phyloP scores from a whole-genome alignment of 2,329 filamentous ascomycete species.

The Neocucurbitaria cava region DNA sequence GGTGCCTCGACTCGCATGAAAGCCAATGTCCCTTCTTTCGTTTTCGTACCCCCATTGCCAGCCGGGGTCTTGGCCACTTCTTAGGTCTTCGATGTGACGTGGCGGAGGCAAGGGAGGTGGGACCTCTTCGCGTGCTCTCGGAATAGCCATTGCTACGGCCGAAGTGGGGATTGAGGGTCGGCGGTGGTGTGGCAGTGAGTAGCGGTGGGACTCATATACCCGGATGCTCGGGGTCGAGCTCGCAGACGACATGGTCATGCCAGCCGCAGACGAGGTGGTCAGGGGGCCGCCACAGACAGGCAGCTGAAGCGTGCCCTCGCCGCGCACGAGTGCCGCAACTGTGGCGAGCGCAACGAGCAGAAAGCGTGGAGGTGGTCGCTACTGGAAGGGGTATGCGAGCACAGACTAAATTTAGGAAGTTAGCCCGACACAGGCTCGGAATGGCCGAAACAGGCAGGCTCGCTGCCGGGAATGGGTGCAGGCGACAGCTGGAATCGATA shows the following conservation, averaged over 20 bases:
- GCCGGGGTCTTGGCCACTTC: constrained; percentile 65
- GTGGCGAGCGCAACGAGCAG: constrained; percentile 37
- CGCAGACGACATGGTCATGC: constrained; percentile 44
- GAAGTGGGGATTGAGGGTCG: constrained; percentile 48
- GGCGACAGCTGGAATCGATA: constrained; percentile 6
- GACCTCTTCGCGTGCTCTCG: constrained; percentile 61
- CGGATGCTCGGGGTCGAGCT: constrained; percentile 50
- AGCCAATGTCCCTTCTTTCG: constrained; percentile 55
- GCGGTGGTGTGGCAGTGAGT: constrained; percentile 39
- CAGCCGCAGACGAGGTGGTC: constrained; percentile 24
- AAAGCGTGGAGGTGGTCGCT: constrained; percentile 12
- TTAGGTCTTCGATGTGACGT: constrained; percentile 63
- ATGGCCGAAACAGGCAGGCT: constrained; percentile 36
- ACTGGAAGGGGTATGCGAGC: constrained; percentile 26
- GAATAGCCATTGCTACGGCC: constrained; percentile 67
- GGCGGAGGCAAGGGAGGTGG: constrained; percentile 72
- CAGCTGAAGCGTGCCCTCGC: constrained; percentile 44
- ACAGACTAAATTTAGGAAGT: constrained; percentile 22
- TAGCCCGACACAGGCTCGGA: constrained; percentile 24
- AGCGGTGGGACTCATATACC: constrained; percentile 52
- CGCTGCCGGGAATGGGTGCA: constrained; percentile 4
- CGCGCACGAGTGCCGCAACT: constrained; percentile 30
- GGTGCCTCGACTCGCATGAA: constrained; percentile 53
- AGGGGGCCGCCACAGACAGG: constrained; percentile 39
- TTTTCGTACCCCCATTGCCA: constrained; percentile 71